A percentile compares a stretch with the other conserved stretches of the same genome.
Conservation (phyloP, 2,329 filamentous ascomycete genomes). For the Botrytis paeoniae region DNA sequence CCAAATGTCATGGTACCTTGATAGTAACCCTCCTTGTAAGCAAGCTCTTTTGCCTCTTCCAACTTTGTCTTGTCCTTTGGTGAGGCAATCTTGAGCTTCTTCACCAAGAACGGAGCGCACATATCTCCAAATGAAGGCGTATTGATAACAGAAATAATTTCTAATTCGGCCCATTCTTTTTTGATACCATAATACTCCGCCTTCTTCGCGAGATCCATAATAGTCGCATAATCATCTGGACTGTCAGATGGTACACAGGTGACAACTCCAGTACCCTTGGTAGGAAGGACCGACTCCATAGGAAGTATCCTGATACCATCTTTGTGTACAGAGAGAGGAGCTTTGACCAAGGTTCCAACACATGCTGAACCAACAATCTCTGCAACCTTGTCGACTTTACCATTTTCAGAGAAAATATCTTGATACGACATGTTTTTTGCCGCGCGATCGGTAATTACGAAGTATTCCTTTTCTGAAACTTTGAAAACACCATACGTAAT, state of each 20-base stretch:
- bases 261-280: constrained; percentile 95
- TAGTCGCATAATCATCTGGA: constrained; percentile 90
- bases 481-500: constrained; percentile 89
- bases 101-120: constrained; percentile 77
- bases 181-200: constrained; percentile 93
- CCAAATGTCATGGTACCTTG: constrained; percentile 87
- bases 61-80: constrained; percentile 92
- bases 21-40: constrained; percentile 97
- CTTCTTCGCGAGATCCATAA: constrained; percentile 88
- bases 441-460: constrained; percentile 74
- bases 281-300: constrained; percentile 89
- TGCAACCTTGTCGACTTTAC: constrained; percentile 69
- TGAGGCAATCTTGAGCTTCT: constrained; percentile 93
- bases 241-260: constrained; percentile 95
- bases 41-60: constrained; percentile 89
- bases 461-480: constrained; percentile 74
- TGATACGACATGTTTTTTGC: constrained; percentile 98
- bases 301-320: constrained; percentile 84
- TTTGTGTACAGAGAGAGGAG: constrained; percentile 82
- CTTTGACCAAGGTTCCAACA: constrained; percentile 83
- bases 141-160: constrained; percentile 84
- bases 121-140: constrained; percentile 86
- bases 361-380: constrained; percentile 76
- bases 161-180: constrained; percentile 92
- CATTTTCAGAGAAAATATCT: constrained; percentile 75